phyloP scores from a whole-genome alignment of 441 rosid genomes.

The Mallotus repandus region DNA sequence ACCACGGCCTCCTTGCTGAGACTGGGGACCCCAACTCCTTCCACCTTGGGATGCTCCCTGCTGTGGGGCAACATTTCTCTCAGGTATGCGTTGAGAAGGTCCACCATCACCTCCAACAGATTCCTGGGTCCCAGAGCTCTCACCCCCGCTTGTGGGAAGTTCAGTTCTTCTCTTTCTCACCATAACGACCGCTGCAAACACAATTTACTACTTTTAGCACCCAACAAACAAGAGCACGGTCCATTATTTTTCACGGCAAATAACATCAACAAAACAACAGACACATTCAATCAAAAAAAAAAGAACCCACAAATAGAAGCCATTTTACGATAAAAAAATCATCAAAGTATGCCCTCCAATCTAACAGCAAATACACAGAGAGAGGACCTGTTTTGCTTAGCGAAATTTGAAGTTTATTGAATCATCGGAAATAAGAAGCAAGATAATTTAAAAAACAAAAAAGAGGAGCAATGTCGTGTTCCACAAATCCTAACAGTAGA shows the following conservation, averaged over 20 bases:
- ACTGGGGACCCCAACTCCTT: constrained; percentile 29
- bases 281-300: too few species aligned
- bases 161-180: constrained; percentile 76
- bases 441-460: background rate
- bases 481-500: too few species aligned
- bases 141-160: constrained; percentile 44
- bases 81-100: constrained; percentile 22
- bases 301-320: background rate
- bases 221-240: background rate
- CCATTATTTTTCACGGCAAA: background rate
- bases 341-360: background rate
- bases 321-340: background rate
- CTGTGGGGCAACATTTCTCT: constrained; percentile 25
- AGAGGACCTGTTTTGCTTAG: too few species aligned
- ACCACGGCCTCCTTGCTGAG: constrained; percentile 41
- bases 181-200: constrained; percentile 34
- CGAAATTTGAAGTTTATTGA: background rate
- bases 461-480: background rate
- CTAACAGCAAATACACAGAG: too few species aligned
- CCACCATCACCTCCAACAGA: background rate
- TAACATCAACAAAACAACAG: background rate
- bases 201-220: background rate
- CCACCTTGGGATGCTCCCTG: constrained; percentile 34
- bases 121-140: constrained; percentile 29
- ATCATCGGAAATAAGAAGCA: too few species aligned